Evolutionary conservation across 768 basidiomycete species (phyloP).

Genomic region (Boletus pseudopeckii): DNA sequence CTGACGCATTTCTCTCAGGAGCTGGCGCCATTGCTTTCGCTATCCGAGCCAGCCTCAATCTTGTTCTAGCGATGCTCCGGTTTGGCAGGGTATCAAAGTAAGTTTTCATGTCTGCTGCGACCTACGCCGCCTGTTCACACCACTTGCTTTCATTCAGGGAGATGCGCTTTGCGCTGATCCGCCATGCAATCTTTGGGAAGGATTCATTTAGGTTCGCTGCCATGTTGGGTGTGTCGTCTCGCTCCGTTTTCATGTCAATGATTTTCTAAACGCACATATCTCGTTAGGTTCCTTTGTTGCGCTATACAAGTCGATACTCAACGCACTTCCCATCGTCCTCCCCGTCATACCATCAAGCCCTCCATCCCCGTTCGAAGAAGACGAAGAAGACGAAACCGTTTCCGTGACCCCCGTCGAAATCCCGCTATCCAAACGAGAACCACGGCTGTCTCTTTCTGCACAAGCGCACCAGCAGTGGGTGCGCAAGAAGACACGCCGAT

Average conservation of each 20-base stretch:
- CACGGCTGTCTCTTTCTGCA: conserved; percentile 59
- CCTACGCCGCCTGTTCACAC: neutral
- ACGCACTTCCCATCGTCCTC: conserved; percentile 69
- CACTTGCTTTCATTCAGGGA: conserved; percentile 42
- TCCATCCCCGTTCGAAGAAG: conserved; percentile 33
- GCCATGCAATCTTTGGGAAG: conserved; percentile 77
- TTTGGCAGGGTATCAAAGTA: conserved; percentile 67
- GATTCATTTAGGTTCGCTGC: conserved; percentile 84
- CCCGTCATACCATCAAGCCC: conserved; percentile 34
- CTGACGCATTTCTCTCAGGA: conserved; percentile 42
- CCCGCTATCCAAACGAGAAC: conserved; percentile 32
- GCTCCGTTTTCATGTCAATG: neutral
- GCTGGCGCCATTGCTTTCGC: conserved; percentile 78
- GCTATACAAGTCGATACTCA: conserved; percentile 76
- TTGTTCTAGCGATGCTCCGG: conserved; percentile 73
- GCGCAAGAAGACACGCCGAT: conserved; percentile 63
- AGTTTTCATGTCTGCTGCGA: conserved; percentile 14
- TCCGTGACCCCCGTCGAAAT: conserved; percentile 12
- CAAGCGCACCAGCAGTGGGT: conserved; percentile 62
- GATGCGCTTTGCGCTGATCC: conserved; percentile 61
- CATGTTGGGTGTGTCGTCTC: conserved; percentile 63
- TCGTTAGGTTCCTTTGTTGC: conserved; percentile 68
- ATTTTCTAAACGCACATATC: neutral
- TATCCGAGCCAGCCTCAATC: conserved; percentile 78
- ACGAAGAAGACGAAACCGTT: conserved; percentile 20